phyloP scores from a whole-genome alignment of 2,329 filamentous ascomycete species.

The Blastomyces parvus region DNA sequence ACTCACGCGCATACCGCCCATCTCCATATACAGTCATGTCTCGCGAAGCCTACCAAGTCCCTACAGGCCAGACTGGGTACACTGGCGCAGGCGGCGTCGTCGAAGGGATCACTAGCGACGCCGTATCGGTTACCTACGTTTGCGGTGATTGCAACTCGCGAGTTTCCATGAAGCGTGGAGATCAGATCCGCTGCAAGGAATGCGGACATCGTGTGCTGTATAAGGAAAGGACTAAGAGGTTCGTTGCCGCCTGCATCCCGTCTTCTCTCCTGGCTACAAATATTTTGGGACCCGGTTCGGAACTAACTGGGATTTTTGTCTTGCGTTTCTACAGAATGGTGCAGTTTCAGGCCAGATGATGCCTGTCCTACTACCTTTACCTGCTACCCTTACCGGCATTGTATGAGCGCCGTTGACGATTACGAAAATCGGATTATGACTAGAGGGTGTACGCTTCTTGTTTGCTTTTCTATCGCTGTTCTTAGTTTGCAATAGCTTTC shows the following conservation, averaged over 20 bases:
- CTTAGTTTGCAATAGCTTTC: constrained; percentile 9
- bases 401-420: no score
- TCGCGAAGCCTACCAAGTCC: constrained; percentile 70
- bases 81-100: constrained; percentile 36
- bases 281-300: neutral
- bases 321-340: constrained; percentile 62
- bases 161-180: constrained; percentile 64
- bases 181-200: constrained; percentile 78
- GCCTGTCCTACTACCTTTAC: neutral
- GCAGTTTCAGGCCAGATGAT: constrained; percentile 87
- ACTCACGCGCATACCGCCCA: neutral
- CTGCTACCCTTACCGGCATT: neutral
- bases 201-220: constrained; percentile 94
- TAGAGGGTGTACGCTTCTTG: neutral
- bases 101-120: constrained; percentile 33
- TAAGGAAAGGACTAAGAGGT: constrained; percentile 97
- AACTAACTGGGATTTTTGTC: neutral
- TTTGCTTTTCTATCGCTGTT: constrained; percentile 2
- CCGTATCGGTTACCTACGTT: constrained; percentile 56
- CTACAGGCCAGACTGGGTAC: constrained; percentile 39
- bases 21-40: constrained; percentile 41
- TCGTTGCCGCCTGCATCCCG: constrained; percentile 29
- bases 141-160: constrained; percentile 80
- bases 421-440: neutral
- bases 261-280: constrained; percentile 2